Conservation (phyloP, 176 grass and related monocot genomes). For the Musa troglodytarum region DNA sequence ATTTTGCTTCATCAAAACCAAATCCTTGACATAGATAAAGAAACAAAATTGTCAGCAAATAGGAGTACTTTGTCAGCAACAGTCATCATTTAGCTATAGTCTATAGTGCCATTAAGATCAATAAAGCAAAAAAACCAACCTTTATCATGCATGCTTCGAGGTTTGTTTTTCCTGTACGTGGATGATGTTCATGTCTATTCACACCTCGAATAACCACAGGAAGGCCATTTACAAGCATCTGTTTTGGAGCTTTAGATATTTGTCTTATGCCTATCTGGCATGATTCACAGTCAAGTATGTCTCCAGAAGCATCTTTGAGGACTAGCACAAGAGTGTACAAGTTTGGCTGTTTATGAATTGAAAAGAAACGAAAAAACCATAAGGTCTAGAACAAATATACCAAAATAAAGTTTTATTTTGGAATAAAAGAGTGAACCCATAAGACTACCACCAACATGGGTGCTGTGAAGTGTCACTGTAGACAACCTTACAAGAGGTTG, state of each 20-base stretch:
- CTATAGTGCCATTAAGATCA: slow-evolving; percentile 3
- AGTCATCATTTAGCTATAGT: slow-evolving; percentile 4
- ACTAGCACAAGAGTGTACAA: slow-evolving; percentile 88
- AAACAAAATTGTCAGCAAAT: background rate
- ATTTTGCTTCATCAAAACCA: slow-evolving; percentile 93
- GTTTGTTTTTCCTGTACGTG: slow-evolving; percentile 83
- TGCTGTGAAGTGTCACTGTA: no score
- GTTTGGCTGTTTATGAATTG: slow-evolving; percentile 67
- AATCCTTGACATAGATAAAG: slow-evolving; percentile 45
- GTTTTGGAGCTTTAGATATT: slow-evolving; percentile 61
- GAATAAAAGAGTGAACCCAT: no score
- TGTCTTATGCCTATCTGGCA: slow-evolving; percentile 90
- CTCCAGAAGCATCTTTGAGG: slow-evolving; percentile 88
- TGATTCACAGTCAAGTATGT: slow-evolving; percentile 85
- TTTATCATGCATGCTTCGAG: slow-evolving; percentile 98
- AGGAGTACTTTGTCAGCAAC: background rate
- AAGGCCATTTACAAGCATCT: slow-evolving; percentile 88
- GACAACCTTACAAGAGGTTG: no score
- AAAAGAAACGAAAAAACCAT: slow-evolving; percentile 16
- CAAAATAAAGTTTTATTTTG: background rate
- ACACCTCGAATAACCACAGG: slow-evolving; percentile 87
- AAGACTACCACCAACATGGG: no score
- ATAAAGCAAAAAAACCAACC: slow-evolving; percentile 28
- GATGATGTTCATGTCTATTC: slow-evolving; percentile 95
- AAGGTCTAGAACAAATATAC: background rate